phyloP scores from a whole-genome alignment of 495 filamentous ascomycete species.

The Astrothelium macrocarpum region DNA sequence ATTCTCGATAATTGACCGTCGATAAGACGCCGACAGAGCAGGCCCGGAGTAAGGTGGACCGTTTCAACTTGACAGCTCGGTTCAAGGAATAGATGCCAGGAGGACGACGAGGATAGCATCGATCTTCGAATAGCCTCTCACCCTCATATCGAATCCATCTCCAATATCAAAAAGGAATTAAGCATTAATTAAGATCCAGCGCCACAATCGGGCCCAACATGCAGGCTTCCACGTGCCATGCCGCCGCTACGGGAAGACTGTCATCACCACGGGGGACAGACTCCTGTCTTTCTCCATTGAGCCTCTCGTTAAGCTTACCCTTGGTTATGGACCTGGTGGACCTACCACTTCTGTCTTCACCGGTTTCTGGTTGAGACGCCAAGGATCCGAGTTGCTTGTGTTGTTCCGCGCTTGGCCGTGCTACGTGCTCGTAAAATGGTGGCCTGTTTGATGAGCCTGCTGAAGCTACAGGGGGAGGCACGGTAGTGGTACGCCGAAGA shows the following conservation, averaged over 20 bases:
- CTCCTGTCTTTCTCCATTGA: neutral
- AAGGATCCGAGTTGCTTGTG: neutral
- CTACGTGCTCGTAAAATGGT: neutral
- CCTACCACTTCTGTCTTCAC: neutral
- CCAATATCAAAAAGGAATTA: neutral
- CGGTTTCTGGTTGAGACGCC: neutral
- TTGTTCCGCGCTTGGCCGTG: neutral
- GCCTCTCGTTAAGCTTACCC: neutral
- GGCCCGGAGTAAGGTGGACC: neutral
- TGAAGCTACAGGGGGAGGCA: neutral
- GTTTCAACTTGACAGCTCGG: neutral
- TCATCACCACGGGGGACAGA: neutral
- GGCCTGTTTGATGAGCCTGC: too few species aligned
- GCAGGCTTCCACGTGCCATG: conserved; percentile 6
- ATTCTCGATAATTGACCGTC: neutral
- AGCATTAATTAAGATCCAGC: neutral
- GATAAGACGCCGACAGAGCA: neutral
- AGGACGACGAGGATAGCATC: neutral
- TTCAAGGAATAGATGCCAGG: neutral
- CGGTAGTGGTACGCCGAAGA: neutral
- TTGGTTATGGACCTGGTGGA: neutral
- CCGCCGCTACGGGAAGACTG: conserved; percentile 2
- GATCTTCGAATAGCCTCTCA: neutral
- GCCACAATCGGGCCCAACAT: conserved; percentile 3
- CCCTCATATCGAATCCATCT: neutral